phyloP scores from a whole-genome alignment of 495 filamentous ascomycete genomes.

The Filosporella fistucella region DNA sequence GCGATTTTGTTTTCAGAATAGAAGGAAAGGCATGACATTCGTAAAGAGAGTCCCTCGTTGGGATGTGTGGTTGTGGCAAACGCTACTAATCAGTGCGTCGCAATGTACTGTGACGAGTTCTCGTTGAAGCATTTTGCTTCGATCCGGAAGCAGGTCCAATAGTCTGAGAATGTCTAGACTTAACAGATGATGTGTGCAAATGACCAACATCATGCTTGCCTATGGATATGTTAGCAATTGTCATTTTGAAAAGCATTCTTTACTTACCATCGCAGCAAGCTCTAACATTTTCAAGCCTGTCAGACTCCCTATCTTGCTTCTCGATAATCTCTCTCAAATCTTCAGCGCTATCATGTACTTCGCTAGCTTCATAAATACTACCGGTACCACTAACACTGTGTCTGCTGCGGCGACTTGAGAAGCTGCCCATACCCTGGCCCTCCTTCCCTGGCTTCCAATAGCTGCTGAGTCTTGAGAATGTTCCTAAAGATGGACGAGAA shows the following conservation, averaged over 20 bases:
- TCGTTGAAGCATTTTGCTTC: not conserved
- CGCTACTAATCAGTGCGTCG: slow-evolving; percentile 15
- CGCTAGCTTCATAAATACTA: slow-evolving; percentile 64
- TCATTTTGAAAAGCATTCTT: not conserved
- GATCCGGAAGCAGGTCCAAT: slow-evolving; percentile 5
- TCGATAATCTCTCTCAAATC: slow-evolving; percentile 74
- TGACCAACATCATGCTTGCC: slow-evolving; percentile 73
- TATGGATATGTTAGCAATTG: slow-evolving; percentile 31
- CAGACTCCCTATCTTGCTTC: slow-evolving; percentile 65
- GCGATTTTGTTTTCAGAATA: slow-evolving; percentile 7
- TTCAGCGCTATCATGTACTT: slow-evolving; percentile 72
- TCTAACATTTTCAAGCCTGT: slow-evolving; percentile 87
- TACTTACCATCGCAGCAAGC: slow-evolving; percentile 89
- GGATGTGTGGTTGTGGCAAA: not conserved
- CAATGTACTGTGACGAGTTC: slow-evolving; percentile 14
- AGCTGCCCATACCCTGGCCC: slow-evolving; percentile 8
- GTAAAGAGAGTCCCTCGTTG: slow-evolving; percentile 8
- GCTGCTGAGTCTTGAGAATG: slow-evolving; percentile 34
- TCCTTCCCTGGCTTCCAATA: slow-evolving; percentile 22
- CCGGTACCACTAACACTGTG: slow-evolving; percentile 21
- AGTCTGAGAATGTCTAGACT: slow-evolving; percentile 27
- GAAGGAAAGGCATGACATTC: slow-evolving; percentile 14
- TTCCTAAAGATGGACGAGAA: slow-evolving; percentile 21
- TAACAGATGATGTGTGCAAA: slow-evolving; percentile 36
- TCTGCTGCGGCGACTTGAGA: slow-evolving; percentile 20